Base-by-base conservation (phyloP, 2,329 filamentous ascomycete species). In the Ambrosiella beaveri region DNA sequence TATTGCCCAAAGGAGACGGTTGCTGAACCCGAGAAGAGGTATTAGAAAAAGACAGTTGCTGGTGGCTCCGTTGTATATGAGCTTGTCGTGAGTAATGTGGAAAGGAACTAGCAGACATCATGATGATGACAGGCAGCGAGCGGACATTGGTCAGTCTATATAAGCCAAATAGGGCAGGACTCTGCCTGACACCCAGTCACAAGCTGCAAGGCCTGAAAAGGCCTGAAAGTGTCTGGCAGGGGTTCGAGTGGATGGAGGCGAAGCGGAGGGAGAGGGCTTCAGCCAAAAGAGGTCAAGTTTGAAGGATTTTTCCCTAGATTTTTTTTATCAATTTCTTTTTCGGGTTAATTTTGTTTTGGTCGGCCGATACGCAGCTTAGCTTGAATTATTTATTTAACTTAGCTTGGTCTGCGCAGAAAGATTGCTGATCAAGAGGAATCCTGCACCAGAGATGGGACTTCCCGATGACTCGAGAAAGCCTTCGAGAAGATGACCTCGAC, bases 81-180 rank as follows among this genome's bases (percentile, higher is more conserved):
- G 13, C 41, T 39, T 57, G 54, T 27, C 58, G 55, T 13, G 36
- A 50, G 27, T 60, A 62, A 59, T 64, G 62, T 56, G 60, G 56
- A 57, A 63, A 64, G 37, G 63, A 62, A 49, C 58, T 62, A 38
- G 63, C 59, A 50, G 63, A 64, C 59, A 64, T 64, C 63, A 64
- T 64, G 58, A 57, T 60, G 35, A 38, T 51, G 36, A 50, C 13
- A 40, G 15, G 40, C 36, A 45, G 45, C 56, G 5, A 36, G 27
- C 17, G 57, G 58, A 57, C 58, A 59, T 59, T 59, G 49, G 37
- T 40, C 54, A 59, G 45, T 53, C 54, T 59, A 59, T 57, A 57
- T 57, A 57, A 57, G 47, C 41, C 56, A 19, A 53, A 39, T 51
- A 51, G 9, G 47, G 47, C 47, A 51, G 36, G 35, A 51, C 47